Evolutionary conservation across 208 protist genomes (phyloP).

Genomic region (Leishmania gerbilli): DNA sequence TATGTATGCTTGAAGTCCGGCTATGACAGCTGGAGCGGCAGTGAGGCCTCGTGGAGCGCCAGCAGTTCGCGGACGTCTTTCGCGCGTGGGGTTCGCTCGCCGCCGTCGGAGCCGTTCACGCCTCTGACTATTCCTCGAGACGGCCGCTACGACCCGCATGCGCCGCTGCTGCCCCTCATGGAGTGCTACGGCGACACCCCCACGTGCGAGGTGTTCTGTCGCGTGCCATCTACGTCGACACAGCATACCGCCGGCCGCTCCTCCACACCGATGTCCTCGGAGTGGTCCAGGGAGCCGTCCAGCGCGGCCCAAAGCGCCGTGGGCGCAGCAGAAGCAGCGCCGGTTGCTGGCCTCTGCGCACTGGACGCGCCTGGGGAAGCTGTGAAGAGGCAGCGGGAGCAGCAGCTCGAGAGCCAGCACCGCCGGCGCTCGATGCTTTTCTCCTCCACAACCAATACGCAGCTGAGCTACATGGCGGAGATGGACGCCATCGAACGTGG

Average conservation of each 20-base stretch:
- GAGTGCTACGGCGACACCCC: constrained; percentile 26
- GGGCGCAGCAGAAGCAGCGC: background rate
- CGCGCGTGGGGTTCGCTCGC: background rate
- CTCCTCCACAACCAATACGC: constrained; percentile 17
- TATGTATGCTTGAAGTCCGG: background rate
- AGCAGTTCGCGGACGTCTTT: background rate
- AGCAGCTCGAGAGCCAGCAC: background rate
- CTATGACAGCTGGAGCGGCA: constrained; percentile 12
- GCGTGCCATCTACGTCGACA: constrained; percentile 19
- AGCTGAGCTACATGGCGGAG: constrained; percentile 27
- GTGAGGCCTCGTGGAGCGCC: background rate
- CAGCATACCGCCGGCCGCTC: constrained; percentile 18
- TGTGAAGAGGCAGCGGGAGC: too few relatives aligned
- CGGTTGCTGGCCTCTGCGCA: background rate
- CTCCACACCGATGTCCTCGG: constrained; percentile 22
- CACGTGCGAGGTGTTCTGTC: constrained; percentile 10
- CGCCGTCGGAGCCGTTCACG: background rate
- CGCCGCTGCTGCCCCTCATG: constrained; percentile 22
- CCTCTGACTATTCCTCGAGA: constrained; percentile 20
- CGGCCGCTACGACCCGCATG: constrained; percentile 18
- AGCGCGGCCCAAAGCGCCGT: background rate
- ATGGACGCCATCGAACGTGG: constrained; percentile 44
- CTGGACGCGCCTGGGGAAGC: background rate
- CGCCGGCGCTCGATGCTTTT: background rate
- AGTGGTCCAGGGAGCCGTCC: constrained; percentile 24